Conservation (phyloP, 2,329 filamentous ascomycete species). For the Dichotomopilus funicola region DNA sequence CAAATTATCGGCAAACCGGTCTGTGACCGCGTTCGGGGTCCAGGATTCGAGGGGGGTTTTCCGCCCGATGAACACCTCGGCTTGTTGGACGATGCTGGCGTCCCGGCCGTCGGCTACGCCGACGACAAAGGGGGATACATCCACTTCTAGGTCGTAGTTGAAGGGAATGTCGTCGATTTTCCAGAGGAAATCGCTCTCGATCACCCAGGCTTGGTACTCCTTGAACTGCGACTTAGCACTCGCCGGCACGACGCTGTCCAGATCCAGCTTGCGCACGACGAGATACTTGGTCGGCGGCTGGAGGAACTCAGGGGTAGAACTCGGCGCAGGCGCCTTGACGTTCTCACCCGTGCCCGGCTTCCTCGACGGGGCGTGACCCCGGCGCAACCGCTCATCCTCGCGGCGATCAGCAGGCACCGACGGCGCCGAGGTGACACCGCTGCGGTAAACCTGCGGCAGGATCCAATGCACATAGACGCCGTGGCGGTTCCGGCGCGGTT, state of each 20-base stretch:
- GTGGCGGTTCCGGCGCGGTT: constrained; percentile 24
- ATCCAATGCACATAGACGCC: constrained; percentile 41
- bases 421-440: constrained; percentile 17
- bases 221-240: not conserved
- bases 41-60: constrained; percentile 13
- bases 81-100: constrained; percentile 6
- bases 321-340: not conserved
- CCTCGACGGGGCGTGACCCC: not conserved
- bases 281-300: constrained; percentile 33
- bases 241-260: constrained; percentile 13
- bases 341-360: not conserved
- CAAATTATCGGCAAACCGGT: not conserved
- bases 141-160: constrained; percentile 32
- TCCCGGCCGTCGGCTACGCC: constrained; percentile 2
- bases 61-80: constrained; percentile 6
- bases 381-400: not conserved
- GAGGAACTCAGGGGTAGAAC: constrained; percentile 5
- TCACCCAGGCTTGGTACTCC: constrained; percentile 28
- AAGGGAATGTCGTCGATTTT: constrained; percentile 28
- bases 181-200: constrained; percentile 34
- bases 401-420: not conserved
- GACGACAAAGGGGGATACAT: constrained; percentile 35
- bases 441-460: constrained; percentile 33
- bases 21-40: constrained; percentile 8
- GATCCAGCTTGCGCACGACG: constrained; percentile 29